These are phyloP conservation scores for Coemansia sp. DNA, from an alignment of 192 early-diverging fungal species.

Conservation along the genomic window DNA sequence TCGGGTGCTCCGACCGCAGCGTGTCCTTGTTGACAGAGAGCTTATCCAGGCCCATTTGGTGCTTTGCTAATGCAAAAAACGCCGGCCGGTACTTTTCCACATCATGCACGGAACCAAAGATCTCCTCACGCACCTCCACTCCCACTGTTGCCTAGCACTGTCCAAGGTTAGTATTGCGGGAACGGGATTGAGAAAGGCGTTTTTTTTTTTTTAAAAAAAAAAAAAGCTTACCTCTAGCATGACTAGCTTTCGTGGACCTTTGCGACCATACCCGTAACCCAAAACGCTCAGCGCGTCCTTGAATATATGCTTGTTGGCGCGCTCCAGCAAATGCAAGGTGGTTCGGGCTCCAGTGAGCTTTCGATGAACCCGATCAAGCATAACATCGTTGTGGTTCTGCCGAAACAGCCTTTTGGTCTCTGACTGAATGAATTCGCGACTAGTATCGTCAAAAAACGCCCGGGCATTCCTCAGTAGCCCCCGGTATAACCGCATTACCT, in stretches of 20 bases:
- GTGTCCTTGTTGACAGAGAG: constrained; percentile 17
- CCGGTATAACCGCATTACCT: constrained; percentile 27
- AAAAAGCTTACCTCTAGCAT: constrained; percentile 34
- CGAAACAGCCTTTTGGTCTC: constrained; percentile 33
- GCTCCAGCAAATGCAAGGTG: constrained; percentile 28
- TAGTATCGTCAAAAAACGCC: constrained; percentile 41
- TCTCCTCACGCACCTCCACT: constrained; percentile 19
- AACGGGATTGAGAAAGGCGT: too few species aligned
- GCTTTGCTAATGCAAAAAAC: constrained; percentile 40
- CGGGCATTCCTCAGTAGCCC: constrained; percentile 40
- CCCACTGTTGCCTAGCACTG: constrained; percentile 34
- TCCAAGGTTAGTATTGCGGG: too few species aligned
- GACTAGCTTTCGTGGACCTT: constrained; percentile 34
- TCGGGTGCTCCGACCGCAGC: constrained; percentile 29
- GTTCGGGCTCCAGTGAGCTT: constrained; percentile 26
- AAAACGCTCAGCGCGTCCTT: constrained; percentile 41
- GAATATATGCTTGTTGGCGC: constrained; percentile 35
- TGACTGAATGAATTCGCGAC: constrained; percentile 33
- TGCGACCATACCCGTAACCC: constrained; percentile 44
- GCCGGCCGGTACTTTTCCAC: constrained; percentile 38
- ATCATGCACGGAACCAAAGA: constrained; percentile 32
- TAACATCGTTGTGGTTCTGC: constrained; percentile 18
- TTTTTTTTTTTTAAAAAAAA: too few species aligned
- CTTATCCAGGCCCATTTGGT: constrained; percentile 21
- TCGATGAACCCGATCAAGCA: constrained; percentile 8